Evolutionary conservation across 2,329 filamentous ascomycete genomes (phyloP).

Genomic region (Verticillium longisporum): DNA sequence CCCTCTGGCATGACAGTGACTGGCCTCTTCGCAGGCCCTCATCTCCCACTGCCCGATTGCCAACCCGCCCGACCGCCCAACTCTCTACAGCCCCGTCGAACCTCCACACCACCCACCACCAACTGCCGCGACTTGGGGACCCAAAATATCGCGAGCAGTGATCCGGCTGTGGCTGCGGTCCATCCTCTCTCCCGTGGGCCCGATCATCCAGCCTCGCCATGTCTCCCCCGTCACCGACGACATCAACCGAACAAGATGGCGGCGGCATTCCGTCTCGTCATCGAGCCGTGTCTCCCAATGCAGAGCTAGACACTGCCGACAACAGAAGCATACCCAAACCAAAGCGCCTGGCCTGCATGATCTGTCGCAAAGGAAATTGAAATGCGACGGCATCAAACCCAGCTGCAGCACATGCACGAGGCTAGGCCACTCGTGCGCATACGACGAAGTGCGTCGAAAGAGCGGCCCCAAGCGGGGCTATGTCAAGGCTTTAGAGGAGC

Average conservation of each 20-base stretch:
- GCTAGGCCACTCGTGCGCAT: constrained; percentile 80
- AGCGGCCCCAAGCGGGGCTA: constrained; percentile 92
- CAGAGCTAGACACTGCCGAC: constrained; percentile 30
- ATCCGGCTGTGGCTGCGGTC: neutral
- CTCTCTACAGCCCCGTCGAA: neutral
- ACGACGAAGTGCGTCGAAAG: constrained; percentile 89
- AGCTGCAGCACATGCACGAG: constrained; percentile 84
- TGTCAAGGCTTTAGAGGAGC: constrained; percentile 87
- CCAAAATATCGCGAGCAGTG: neutral
- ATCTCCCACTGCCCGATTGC: neutral
- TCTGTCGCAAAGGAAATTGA: constrained; percentile 86
- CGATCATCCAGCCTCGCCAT: constrained; percentile 1
- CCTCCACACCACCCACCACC: neutral
- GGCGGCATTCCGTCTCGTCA: constrained; percentile 1
- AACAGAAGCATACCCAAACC: constrained; percentile 62
- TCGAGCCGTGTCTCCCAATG: neutral
- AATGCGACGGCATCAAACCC: constrained; percentile 78
- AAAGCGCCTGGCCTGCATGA: constrained; percentile 92
- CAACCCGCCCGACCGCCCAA: neutral
- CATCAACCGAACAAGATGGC: constrained; percentile 10
- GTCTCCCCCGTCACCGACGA: constrained; percentile 13
- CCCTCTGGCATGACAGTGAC: neutral
- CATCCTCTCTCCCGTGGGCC: neutral
- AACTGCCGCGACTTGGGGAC: neutral
- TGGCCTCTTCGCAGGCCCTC: neutral